phyloP scores from a whole-genome alignment of 1,139 yeast species.

The Scheffersomyces cryptocercus region DNA sequence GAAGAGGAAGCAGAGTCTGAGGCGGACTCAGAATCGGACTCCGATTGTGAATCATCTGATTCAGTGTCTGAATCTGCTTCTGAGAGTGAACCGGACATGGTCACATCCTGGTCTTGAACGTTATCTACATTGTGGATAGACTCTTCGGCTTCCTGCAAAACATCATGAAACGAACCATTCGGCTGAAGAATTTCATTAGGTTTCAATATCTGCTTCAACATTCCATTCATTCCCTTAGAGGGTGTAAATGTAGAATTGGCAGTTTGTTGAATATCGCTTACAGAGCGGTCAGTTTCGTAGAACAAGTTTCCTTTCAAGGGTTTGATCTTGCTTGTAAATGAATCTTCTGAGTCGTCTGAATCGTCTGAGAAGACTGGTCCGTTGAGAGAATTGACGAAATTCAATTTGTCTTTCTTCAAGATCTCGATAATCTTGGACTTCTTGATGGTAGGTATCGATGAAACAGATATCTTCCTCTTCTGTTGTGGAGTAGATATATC shows the following conservation, averaged over 20 bases:
- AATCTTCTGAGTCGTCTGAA: slow-evolving; percentile 13
- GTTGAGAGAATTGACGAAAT: slow-evolving; percentile 9
- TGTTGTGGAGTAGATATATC: neutral
- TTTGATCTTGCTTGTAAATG: slow-evolving; percentile 10
- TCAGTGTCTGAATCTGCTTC: slow-evolving; percentile 2
- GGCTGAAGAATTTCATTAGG: no score
- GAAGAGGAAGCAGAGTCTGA: slow-evolving; percentile 2
- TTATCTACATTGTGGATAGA: no score
- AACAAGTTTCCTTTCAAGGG: neutral
- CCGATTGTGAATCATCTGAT: slow-evolving; percentile 3
- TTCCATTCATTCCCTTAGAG: no score
- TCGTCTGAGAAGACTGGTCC: slow-evolving; percentile 12
- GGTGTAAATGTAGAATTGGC: no score
- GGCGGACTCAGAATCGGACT: slow-evolving; percentile 2
- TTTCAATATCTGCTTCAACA: no score
- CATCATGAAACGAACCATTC: no score
- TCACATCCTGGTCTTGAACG: no score
- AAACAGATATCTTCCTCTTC: neutral
- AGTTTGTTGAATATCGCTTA: no score
- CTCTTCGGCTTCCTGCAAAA: no score
- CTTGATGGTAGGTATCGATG: slow-evolving; percentile 7
- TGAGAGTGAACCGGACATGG: neutral
- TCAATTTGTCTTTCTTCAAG: slow-evolving; percentile 6
- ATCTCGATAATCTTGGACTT: slow-evolving; percentile 11
- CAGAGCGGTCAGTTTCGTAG: no score